Evolutionary conservation across 2,329 filamentous ascomycete species (phyloP), one percentile per base, ranked within the genome.

Genomic region (Colletotrichum tropicicola): DNA sequence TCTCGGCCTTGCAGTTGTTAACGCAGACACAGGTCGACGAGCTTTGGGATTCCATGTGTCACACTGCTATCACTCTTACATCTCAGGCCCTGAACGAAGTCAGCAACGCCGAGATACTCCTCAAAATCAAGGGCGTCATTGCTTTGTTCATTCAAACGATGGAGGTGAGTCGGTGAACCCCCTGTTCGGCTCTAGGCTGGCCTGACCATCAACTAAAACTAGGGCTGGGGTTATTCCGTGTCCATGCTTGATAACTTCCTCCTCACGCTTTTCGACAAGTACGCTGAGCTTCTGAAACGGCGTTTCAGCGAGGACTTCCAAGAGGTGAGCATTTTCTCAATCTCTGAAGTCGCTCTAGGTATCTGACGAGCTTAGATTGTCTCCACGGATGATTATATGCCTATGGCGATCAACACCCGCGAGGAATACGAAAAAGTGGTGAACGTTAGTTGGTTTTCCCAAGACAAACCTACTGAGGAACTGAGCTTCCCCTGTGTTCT

Each of bases 381-480:
- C 15, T 89, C 92, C n/a, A 98, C 93, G 1, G 96, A 99, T 75
- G 96, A 99, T 78, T 99, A 99, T 78, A 99, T 99, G 95, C 97
- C 96, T 3, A 98, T 99, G 96, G 92, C 93, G 2, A 97, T 98
- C 75, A 93, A 94, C 72, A 94, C 91, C 19, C 79, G 86, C 15
- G 94, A 97, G 71, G 94, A 98, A 73, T 98, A 97, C 74, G 93
- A 97, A 72, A 97, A 98, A 73, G 95, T 99, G 35, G 88, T 98
- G 68, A 96, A 94, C 67, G 94, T 98, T 65, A 97, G 92, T 79
- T 99, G 95, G 95, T 98, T 97, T 76, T 91, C 88, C 1, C 94
- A 94, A 44, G 93, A 97, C 30, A 93, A 92, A 71, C 81, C 89
- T 17, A 80, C 87, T 28, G 89, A 94, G 65, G 89, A 96, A 70